Evolutionary conservation across 345 rosid species (phyloP).

Genomic region (Sisymbrium irio): DNA sequence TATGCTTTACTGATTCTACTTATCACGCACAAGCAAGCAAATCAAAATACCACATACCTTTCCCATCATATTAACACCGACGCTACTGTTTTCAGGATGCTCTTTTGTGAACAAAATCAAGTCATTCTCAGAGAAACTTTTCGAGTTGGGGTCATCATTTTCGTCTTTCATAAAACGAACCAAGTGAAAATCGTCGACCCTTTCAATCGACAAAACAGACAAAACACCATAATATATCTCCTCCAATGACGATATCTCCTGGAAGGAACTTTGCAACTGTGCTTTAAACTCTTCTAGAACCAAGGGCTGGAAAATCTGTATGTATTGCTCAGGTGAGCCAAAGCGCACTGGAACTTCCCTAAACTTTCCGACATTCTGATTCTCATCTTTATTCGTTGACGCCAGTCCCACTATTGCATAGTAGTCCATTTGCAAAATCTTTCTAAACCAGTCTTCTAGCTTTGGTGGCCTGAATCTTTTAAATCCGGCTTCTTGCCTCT

Average conservation of each 20-base stretch:
- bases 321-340: slow-evolving; percentile 74
- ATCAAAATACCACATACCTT: slow-evolving; percentile 53
- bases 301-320: slow-evolving; percentile 82
- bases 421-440: slow-evolving; percentile 81
- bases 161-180: slow-evolving; percentile 90
- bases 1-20: slow-evolving; percentile 15
- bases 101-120: slow-evolving; percentile 88
- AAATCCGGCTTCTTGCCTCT: slow-evolving; percentile 50
- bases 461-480: slow-evolving; percentile 84
- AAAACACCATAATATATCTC: slow-evolving; percentile 71
- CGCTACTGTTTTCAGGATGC: slow-evolving; percentile 47
- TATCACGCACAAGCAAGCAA: slow-evolving; percentile 11
- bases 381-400: slow-evolving; percentile 46
- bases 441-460: slow-evolving; percentile 95
- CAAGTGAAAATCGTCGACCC: slow-evolving; percentile 93
- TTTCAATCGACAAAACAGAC: slow-evolving; percentile 87
- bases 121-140: slow-evolving; percentile 81
- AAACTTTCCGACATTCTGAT: slow-evolving; percentile 43
- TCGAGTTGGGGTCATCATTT: slow-evolving; percentile 50
- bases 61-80: slow-evolving; percentile 75
- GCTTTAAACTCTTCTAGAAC: slow-evolving; percentile 98
- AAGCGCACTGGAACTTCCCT: slow-evolving; percentile 87
- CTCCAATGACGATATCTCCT: slow-evolving; percentile 80
- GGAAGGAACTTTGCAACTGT: slow-evolving; percentile 75
- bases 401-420: slow-evolving; percentile 66